Evolutionary conservation across 805 yeast genomes (phyloP).

Genomic region (Scheffersomyces ergatensis): DNA sequence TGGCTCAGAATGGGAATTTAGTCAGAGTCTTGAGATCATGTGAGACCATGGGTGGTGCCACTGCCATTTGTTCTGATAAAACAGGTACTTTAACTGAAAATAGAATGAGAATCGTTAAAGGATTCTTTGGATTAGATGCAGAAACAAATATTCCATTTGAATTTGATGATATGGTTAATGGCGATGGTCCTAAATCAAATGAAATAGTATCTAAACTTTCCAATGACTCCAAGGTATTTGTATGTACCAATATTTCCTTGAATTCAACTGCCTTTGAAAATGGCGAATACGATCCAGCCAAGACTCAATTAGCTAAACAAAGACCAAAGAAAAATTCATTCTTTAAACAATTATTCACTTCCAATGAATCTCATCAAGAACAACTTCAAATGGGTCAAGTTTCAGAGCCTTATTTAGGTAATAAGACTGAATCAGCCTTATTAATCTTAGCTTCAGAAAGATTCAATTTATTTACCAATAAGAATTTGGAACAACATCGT

Average conservation of each 20-base stretch:
- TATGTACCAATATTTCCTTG: conserved; percentile 58
- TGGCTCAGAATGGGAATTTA: conserved; percentile 94
- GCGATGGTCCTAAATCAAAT: conserved; percentile 18
- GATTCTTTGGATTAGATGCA: conserved; percentile 54
- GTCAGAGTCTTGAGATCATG: conserved; percentile 93
- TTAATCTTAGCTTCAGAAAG: conserved; percentile 62
- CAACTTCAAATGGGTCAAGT: conserved; percentile 15
- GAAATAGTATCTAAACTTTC: conserved; percentile 19
- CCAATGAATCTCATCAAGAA: conserved; percentile 7
- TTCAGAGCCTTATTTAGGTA: conserved; percentile 74
- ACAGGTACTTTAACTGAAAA: conserved; percentile 97
- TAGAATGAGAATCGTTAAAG: conserved; percentile 84
- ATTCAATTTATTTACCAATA: conserved; percentile 44
- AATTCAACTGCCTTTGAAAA: conserved; percentile 93
- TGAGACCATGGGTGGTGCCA: conserved; percentile 99
- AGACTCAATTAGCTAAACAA: conserved; percentile 20
- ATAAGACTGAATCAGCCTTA: conserved; percentile 92
- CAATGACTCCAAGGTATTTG: conserved; percentile 17
- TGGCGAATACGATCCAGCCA: conserved; percentile 36
- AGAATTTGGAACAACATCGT: conserved; percentile 43
- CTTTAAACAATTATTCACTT: conserved; percentile 22
- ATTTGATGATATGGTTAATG: conserved; percentile 47
- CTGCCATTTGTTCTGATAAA: conserved; percentile 94
- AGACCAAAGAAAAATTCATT: conserved; percentile 29
- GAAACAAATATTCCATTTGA: conserved; percentile 18